Conservation (phyloP, 495 filamentous ascomycete species). For the Aspergillus egyptiacus region DNA sequence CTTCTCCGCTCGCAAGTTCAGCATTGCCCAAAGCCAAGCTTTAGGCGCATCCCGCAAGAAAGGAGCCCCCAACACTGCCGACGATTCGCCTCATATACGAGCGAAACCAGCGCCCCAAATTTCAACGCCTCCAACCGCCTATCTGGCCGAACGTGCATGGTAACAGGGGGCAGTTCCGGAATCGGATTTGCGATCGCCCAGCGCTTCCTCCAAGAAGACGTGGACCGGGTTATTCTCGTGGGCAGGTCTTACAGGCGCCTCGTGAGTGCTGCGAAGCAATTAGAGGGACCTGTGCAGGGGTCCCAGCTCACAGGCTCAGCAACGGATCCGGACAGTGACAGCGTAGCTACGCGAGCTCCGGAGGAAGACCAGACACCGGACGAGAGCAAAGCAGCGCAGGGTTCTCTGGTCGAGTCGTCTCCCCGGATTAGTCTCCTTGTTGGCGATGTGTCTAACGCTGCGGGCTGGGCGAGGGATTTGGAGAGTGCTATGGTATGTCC, state of each 20-base stretch:
- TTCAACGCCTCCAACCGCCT: conserved; percentile 24
- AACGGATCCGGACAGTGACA: not conserved
- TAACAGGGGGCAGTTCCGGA: conserved; percentile 59
- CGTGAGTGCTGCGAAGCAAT: conserved; percentile 22
- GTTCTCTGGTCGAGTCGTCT: conserved; percentile 13
- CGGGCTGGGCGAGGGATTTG: conserved; percentile 41
- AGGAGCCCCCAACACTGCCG: not conserved
- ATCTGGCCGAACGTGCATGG: conserved; percentile 43
- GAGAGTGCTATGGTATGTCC: conserved; percentile 38
- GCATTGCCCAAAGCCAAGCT: not conserved
- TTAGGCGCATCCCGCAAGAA: not conserved
- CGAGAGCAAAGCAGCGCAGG: not conserved
- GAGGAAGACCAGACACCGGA: conserved; percentile 10
- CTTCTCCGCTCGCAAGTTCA: not conserved
- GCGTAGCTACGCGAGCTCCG: conserved; percentile 12
- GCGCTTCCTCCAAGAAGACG: conserved; percentile 59
- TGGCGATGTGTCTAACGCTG: conserved; percentile 42
- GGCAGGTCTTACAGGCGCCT: conserved; percentile 42
- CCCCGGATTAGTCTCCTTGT: conserved; percentile 30
- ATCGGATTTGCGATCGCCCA: conserved; percentile 65
- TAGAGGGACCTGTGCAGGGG: not conserved
- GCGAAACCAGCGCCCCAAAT: not conserved
- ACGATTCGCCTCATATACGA: conserved; percentile 12
- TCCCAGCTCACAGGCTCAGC: not conserved
- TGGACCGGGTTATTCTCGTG: conserved; percentile 49